Conservation (phyloP, 1,284 basidiomycete species). For the Coriolopsis trogii region DNA sequence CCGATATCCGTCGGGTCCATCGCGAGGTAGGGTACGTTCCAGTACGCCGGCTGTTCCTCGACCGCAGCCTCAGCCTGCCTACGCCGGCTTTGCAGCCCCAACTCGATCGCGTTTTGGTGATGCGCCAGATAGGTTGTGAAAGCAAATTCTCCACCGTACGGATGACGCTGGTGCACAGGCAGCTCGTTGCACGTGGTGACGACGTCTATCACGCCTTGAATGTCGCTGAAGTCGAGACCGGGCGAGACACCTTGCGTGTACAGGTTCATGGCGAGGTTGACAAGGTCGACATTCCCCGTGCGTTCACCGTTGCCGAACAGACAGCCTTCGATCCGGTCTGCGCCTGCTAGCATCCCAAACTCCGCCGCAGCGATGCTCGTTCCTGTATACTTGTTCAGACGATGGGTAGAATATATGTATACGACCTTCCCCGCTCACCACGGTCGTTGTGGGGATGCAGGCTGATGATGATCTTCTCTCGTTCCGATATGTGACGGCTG, state of each 20-base stretch:
- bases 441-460: slow-evolving; percentile 98
- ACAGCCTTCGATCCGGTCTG: slow-evolving; percentile 95
- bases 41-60: slow-evolving; percentile 74
- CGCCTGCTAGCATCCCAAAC: slow-evolving; percentile 91
- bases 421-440: slow-evolving; percentile 47
- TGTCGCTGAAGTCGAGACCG: slow-evolving; percentile 90
- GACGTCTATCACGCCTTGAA: slow-evolving; percentile 89
- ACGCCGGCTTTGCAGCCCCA: slow-evolving; percentile 90
- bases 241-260: slow-evolving; percentile 95
- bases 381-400: slow-evolving; percentile 45
- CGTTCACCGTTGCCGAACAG: slow-evolving; percentile 98
- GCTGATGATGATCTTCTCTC: slow-evolving; percentile 90
- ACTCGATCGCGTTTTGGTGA: slow-evolving; percentile 99
- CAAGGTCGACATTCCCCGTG: slow-evolving; percentile 98
- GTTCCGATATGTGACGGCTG: slow-evolving; percentile 82
- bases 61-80: slow-evolving; percentile 59
- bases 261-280: slow-evolving; percentile 94
- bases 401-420: too few relatives aligned
- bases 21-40: slow-evolving; percentile 96
- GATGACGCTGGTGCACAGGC: slow-evolving; percentile 93
- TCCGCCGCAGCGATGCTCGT: slow-evolving; percentile 97
- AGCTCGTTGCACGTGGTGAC: slow-evolving; percentile 97
- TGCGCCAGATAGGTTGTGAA: slow-evolving; percentile 99
- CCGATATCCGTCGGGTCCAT: slow-evolving; percentile 96
- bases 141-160: slow-evolving; percentile 97